phyloP scores from a whole-genome alignment of 805 yeast species.

The Nakazawaea holstii region DNA sequence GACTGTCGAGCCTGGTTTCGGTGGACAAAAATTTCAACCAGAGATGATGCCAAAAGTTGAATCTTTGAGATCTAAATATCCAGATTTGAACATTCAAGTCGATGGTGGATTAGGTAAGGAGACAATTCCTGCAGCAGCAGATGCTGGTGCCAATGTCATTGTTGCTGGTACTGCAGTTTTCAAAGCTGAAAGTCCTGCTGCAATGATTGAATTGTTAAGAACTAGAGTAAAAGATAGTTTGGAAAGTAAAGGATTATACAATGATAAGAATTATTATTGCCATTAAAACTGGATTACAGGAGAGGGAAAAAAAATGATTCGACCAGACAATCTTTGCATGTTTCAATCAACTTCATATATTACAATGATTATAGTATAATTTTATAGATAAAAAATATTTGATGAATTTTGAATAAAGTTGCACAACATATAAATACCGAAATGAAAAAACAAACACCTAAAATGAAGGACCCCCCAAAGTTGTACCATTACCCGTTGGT shows the following conservation, averaged over 20 bases:
- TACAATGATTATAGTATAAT: no score
- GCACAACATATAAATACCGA: background rate
- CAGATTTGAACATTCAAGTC: conserved; percentile 83
- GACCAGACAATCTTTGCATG: background rate
- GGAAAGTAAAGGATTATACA: conserved; percentile 13
- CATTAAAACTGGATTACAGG: background rate
- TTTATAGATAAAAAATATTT: no score
- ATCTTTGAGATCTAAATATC: conserved; percentile 64
- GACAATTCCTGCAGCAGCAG: conserved; percentile 84
- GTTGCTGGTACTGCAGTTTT: conserved; percentile 97
- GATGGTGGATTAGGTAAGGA: conserved; percentile 93
- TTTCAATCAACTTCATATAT: background rate
- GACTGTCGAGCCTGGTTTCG: conserved; percentile 99
- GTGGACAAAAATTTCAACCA: conserved; percentile 94
- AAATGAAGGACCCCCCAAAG: conserved; percentile 71
- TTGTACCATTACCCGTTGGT: conserved; percentile 68
- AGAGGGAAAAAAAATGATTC: background rate
- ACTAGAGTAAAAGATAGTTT: conserved; percentile 41
- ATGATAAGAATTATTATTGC: conserved; percentile 12
- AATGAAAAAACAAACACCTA: conserved; percentile 14
- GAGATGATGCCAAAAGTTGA: conserved; percentile 96
- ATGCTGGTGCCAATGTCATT: conserved; percentile 96
- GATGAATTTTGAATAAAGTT: background rate
- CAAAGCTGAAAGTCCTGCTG: conserved; percentile 73
- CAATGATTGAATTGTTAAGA: conserved; percentile 67